Evolutionary conservation across 805 yeast species (phyloP).

Genomic region (Cyberlindnera veronae): DNA sequence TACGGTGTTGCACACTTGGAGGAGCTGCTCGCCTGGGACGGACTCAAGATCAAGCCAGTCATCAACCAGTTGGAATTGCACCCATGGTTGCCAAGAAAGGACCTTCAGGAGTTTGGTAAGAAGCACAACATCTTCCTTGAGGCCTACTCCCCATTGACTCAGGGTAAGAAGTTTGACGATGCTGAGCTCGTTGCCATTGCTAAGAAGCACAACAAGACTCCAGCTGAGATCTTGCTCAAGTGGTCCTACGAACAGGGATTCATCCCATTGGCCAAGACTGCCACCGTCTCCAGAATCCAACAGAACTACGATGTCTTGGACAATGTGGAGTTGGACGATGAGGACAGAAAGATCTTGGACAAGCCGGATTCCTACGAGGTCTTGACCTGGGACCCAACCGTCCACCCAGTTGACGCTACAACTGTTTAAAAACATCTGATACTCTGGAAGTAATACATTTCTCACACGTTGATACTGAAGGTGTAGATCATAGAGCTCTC

Average conservation of each 20-base stretch:
- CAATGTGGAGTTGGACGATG: conserved; percentile 21
- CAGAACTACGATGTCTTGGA: conserved; percentile 20
- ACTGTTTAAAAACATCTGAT: too few relatives aligned
- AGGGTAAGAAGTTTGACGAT: conserved; percentile 21
- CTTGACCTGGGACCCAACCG: conserved; percentile 19
- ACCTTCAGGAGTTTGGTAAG: conserved; percentile 21
- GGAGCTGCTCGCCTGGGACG: conserved; percentile 54
- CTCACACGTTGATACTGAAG: background rate
- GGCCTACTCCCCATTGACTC: conserved; percentile 26
- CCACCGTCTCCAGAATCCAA: conserved; percentile 15
- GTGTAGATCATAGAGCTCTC: background rate
- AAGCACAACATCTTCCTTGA: conserved; percentile 20
- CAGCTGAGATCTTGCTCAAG: conserved; percentile 20
- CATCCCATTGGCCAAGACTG: conserved; percentile 23
- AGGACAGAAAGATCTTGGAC: conserved; percentile 18
- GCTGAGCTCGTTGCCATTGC: conserved; percentile 22
- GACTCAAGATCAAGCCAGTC: conserved; percentile 52
- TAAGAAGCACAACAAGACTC: conserved; percentile 20
- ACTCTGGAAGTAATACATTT: too few relatives aligned
- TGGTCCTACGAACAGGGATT: conserved; percentile 27
- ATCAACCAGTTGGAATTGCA: conserved; percentile 80
- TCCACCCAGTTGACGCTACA: too few relatives aligned
- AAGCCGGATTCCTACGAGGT: conserved; percentile 21
- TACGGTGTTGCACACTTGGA: conserved; percentile 57
- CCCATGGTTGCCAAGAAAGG: conserved; percentile 34